A percentile compares a stretch with the other conserved stretches of the same genome.
Evolutionary conservation across 495 filamentous ascomycete genomes (phyloP).

Genomic region (Neurospora sp.): DNA sequence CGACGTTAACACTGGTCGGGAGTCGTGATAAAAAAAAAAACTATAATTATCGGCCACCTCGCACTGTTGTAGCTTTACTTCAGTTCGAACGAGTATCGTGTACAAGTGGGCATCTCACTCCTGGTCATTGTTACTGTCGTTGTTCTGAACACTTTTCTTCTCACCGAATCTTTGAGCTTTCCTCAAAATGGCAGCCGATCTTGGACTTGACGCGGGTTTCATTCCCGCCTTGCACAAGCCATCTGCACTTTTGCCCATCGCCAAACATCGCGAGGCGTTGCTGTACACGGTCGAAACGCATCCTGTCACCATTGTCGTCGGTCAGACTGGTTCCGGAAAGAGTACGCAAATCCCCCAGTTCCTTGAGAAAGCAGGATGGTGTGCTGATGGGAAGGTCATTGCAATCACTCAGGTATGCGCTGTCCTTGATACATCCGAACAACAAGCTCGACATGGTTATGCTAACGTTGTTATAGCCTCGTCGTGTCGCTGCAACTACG

Average conservation of each 20-base stretch:
- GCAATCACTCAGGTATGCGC: slow-evolving; percentile 76
- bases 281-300: slow-evolving; percentile 68
- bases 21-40: background rate
- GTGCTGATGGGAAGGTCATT: slow-evolving; percentile 66
- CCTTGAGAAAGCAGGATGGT: slow-evolving; percentile 84
- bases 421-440: background rate
- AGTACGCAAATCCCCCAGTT: slow-evolving; percentile 86
- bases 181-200: slow-evolving; percentile 36
- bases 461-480: slow-evolving; percentile 48
- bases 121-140: background rate
- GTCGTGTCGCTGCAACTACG: slow-evolving; percentile 85
- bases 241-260: slow-evolving; percentile 64
- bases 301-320: slow-evolving; percentile 75
- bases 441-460: background rate
- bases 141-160: background rate
- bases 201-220: slow-evolving; percentile 53
- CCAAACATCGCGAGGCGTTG: slow-evolving; percentile 61
- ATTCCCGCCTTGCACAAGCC: slow-evolving; percentile 74
- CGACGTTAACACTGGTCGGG: background rate
- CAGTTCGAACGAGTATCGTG: background rate
- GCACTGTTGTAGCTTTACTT: background rate
- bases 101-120: background rate
- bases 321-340: slow-evolving; percentile 86
- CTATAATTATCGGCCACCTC: background rate
- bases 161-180: background rate